phyloP scores from a whole-genome alignment of 1,139 yeast species.

The Debaryomyces sp. region DNA sequence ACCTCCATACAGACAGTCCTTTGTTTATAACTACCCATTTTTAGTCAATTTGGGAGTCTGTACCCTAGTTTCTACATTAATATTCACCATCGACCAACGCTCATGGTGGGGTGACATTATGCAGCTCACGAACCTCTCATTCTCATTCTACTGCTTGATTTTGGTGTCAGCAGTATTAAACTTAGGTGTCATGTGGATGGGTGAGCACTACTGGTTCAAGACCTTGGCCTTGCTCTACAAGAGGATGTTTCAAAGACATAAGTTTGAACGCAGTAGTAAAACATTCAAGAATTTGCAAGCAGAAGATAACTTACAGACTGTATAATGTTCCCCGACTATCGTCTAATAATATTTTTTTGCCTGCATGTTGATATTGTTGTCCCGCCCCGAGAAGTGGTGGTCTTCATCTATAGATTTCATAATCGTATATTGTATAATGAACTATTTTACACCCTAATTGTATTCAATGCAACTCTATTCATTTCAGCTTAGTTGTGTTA shows the following conservation, averaged over 20 bases:
- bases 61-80: slow-evolving; percentile 43
- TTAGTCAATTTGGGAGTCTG: slow-evolving; percentile 60
- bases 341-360: neutral
- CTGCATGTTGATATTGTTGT: neutral
- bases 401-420: too few relatives aligned
- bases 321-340: neutral
- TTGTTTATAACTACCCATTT: slow-evolving; percentile 70
- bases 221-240: slow-evolving; percentile 35
- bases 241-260: slow-evolving; percentile 23
- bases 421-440: neutral
- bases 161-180: slow-evolving; percentile 52
- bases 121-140: slow-evolving; percentile 70
- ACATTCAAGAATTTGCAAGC: slow-evolving; percentile 38
- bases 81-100: slow-evolving; percentile 54
- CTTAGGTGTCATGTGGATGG: slow-evolving; percentile 47
- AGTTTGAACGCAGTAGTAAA: slow-evolving; percentile 37
- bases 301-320: slow-evolving; percentile 17
- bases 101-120: slow-evolving; percentile 65
- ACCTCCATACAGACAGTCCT: slow-evolving; percentile 90
- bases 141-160: slow-evolving; percentile 53
- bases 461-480: neutral
- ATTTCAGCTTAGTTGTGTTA: too few relatives aligned
- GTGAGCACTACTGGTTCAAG: slow-evolving; percentile 41
- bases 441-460: neutral
- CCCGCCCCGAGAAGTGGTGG: slow-evolving; percentile 1